A percentile compares a stretch with the other conserved stretches of the same genome.
Conservation (phyloP, 345 rosid species). For the Lepidium aucheri region DNA sequence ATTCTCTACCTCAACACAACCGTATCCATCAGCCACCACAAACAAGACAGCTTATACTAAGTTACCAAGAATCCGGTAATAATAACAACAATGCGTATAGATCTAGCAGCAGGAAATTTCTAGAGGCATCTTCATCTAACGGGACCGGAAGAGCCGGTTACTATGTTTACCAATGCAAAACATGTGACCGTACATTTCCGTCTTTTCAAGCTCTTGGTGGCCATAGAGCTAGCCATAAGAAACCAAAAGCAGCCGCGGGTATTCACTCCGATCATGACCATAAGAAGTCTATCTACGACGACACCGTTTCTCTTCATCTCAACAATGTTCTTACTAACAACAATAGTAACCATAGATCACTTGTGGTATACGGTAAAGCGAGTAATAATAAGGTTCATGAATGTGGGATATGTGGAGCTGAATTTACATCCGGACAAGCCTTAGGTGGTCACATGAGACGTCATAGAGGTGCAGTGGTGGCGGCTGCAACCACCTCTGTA, state of each 20-base stretch:
- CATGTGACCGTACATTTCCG: conserved; percentile 75
- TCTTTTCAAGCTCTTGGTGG: conserved; percentile 99
- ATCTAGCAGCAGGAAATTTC: conserved; percentile 56
- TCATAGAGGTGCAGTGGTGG: conserved; percentile 46
- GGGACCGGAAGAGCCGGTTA: conserved; percentile 47
- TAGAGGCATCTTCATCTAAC: conserved; percentile 43
- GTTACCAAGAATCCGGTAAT: conserved; percentile 8
- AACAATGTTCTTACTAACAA: conserved; percentile 22
- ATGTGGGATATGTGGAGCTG: conserved; percentile 87
- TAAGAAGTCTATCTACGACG: conserved; percentile 36
- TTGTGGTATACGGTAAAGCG: conserved; percentile 11
- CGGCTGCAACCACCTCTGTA: conserved; percentile 13
- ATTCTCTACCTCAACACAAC: conserved; percentile 21
- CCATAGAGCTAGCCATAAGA: conserved; percentile 96
- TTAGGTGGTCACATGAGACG: conserved; percentile 98
- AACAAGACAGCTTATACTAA: conserved; percentile 20
- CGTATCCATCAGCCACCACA: conserved; percentile 9
- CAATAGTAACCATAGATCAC: conserved; percentile 22
- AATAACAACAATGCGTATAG: conserved; percentile 22
- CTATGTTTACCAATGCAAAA: conserved; percentile 87
- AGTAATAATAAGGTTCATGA: conserved; percentile 58
- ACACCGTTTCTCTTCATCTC: conserved; percentile 54
- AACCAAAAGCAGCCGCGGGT: conserved; percentile 38
- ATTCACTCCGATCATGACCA: conserved; percentile 19
- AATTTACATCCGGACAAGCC: conserved; percentile 92